These are phyloP conservation scores for Eimeria falciformis DNA, from an alignment of 169 alveolate species.

Conservation along the genomic window DNA sequence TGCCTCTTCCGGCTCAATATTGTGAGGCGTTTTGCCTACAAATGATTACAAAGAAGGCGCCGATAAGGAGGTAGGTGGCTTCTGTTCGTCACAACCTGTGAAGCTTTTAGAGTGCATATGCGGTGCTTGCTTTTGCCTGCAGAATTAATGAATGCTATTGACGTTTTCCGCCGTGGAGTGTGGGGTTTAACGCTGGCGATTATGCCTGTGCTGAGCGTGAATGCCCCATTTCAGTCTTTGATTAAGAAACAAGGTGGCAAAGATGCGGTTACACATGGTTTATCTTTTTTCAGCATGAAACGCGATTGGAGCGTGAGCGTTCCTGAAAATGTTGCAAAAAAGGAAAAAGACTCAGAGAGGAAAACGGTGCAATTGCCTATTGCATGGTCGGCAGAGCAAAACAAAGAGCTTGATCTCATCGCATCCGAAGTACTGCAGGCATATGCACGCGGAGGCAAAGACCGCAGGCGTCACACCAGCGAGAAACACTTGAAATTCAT, in stretches of 20 bases:
- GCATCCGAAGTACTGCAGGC: conserved; percentile 41
- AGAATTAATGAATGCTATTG: conserved; percentile 35
- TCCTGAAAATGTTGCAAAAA: not conserved
- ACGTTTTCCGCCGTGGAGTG: conserved; percentile 62
- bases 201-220: conserved; percentile 8
- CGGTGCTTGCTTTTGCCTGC: not conserved
- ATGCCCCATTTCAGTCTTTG: conserved; percentile 21
- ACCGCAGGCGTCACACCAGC: not conserved
- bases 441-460: conserved; percentile 48
- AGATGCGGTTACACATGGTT: not conserved
- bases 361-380: not conserved
- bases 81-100: too few relatives aligned
- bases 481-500: not conserved
- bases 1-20: too few relatives aligned
- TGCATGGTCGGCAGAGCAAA: conserved; percentile 27
- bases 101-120: not conserved
- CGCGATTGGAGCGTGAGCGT: not conserved
- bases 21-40: too few relatives aligned
- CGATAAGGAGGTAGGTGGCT: too few relatives aligned
- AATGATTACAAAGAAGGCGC: too few relatives aligned
- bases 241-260: not conserved
- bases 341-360: not conserved
- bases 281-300: conserved; percentile 22
- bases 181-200: conserved; percentile 30
- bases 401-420: not conserved